phyloP scores from a whole-genome alignment of 805 yeast species.

The Saccharomycopsis fermentans region DNA sequence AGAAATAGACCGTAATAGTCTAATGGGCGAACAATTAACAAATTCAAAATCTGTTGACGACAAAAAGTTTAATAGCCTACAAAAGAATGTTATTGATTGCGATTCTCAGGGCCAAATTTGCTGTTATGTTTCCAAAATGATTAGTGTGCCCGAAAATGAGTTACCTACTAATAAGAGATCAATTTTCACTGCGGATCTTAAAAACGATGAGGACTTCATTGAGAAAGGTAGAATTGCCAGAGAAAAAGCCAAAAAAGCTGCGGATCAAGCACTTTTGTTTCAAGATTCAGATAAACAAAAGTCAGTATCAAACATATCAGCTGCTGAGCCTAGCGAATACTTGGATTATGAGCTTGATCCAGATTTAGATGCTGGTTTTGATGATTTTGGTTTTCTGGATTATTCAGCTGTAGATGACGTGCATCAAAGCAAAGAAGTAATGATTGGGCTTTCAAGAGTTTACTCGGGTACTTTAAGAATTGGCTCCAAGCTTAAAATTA shows the following conservation, averaged over 20 bases:
- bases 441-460: slow-evolving; percentile 82
- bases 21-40: slow-evolving; percentile 32
- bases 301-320: slow-evolving; percentile 22
- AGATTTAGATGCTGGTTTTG: slow-evolving; percentile 29
- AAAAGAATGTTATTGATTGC: slow-evolving; percentile 53
- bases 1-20: slow-evolving; percentile 40
- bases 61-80: slow-evolving; percentile 24
- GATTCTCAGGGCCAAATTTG: slow-evolving; percentile 52
- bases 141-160: slow-evolving; percentile 76
- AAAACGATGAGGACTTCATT: slow-evolving; percentile 41
- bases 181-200: slow-evolving; percentile 17
- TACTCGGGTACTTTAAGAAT: slow-evolving; percentile 73
- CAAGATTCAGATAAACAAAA: slow-evolving; percentile 24
- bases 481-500: slow-evolving; percentile 66
- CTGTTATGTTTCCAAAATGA: slow-evolving; percentile 83
- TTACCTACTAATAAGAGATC: slow-evolving; percentile 42
- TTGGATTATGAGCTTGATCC: slow-evolving; percentile 20
- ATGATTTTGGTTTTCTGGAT: slow-evolving; percentile 32
- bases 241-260: slow-evolving; percentile 52
- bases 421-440: slow-evolving; percentile 39
- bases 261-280: slow-evolving; percentile 24
- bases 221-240: slow-evolving; percentile 59
- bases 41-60: neutral
- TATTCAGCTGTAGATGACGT: slow-evolving; percentile 23
- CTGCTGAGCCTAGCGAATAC: slow-evolving; percentile 11